Evolutionary conservation across 306 rosid genomes (phyloP).

Genomic region (Corylus americana): DNA sequence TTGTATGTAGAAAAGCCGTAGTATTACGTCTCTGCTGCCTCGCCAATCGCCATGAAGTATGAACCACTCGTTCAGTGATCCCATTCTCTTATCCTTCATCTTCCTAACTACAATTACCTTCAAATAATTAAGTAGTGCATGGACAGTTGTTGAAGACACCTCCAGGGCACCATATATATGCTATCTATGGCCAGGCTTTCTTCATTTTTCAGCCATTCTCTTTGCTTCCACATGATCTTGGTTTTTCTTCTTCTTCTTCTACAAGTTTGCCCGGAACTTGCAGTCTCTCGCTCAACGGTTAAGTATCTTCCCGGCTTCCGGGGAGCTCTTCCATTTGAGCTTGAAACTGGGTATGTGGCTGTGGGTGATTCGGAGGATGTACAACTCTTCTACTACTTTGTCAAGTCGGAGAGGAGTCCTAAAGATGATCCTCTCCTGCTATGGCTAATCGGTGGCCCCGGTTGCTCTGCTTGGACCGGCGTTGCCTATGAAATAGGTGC

Average conservation of each 20-base stretch:
- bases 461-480: slow-evolving; percentile 32
- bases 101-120: not conserved
- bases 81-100: not conserved
- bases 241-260: slow-evolving; percentile 14
- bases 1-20: not conserved
- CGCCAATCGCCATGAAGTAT: not conserved
- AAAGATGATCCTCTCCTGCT: slow-evolving; percentile 35
- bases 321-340: slow-evolving; percentile 64
- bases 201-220: not conserved
- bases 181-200: not conserved
- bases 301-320: slow-evolving; percentile 65
- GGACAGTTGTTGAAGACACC: not conserved
- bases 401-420: slow-evolving; percentile 33
- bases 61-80: not conserved
- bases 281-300: slow-evolving; percentile 25
- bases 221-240: not conserved
- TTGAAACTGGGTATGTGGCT: slow-evolving; percentile 66
- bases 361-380: slow-evolving; percentile 41
- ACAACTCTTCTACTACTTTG: slow-evolving; percentile 46
- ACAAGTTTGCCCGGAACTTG: slow-evolving; percentile 12
- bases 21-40: not conserved
- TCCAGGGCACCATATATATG: no score
- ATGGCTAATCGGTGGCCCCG: slow-evolving; percentile 51
- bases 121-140: not conserved
- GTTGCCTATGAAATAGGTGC: slow-evolving; percentile 33